Conservation (phyloP, 495 filamentous ascomycete species). For the Choiromyces venosus region DNA sequence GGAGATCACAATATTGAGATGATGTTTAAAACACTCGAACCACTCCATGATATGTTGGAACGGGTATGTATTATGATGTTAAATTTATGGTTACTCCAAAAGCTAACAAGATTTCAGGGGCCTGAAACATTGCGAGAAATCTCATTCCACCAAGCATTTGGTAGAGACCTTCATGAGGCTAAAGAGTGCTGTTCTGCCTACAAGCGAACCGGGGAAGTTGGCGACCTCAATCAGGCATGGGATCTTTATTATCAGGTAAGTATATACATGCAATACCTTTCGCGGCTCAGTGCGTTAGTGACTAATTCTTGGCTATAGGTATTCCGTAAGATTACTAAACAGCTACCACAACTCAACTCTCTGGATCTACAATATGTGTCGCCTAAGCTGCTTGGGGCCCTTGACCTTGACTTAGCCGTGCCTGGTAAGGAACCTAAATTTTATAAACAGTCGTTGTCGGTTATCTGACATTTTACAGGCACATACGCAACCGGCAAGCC, state of each 20-base stretch:
- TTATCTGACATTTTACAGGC: constrained; percentile 46
- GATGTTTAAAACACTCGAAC: constrained; percentile 87
- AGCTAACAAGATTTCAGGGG: constrained; percentile 49
- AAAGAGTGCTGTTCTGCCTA: constrained; percentile 94
- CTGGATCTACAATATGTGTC: constrained; percentile 97
- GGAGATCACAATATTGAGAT: constrained; percentile 94
- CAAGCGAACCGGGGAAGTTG: constrained; percentile 74
- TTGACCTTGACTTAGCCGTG: constrained; percentile 80
- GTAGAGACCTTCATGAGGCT: constrained; percentile 86
- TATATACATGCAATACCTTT: constrained; percentile 24
- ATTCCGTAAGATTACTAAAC: constrained; percentile 90
- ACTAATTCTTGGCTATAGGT: constrained; percentile 38
- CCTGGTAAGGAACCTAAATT: constrained; percentile 45
- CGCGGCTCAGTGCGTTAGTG: not conserved
- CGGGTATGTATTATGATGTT: constrained; percentile 42
- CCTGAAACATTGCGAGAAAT: constrained; percentile 91
- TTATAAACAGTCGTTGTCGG: not conserved
- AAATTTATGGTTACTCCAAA: not conserved
- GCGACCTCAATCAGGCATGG: constrained; percentile 96
- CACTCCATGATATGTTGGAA: constrained; percentile 85
- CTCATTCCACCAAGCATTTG: constrained; percentile 96
- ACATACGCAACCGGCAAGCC: constrained; percentile 86
- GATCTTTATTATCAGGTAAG: constrained; percentile 87
- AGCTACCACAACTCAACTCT: constrained; percentile 81
- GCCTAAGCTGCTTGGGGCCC: constrained; percentile 75